These are phyloP conservation scores for Suillus luteus DNA, from an alignment of 768 basidiomycete species.

Conservation along the genomic window DNA sequence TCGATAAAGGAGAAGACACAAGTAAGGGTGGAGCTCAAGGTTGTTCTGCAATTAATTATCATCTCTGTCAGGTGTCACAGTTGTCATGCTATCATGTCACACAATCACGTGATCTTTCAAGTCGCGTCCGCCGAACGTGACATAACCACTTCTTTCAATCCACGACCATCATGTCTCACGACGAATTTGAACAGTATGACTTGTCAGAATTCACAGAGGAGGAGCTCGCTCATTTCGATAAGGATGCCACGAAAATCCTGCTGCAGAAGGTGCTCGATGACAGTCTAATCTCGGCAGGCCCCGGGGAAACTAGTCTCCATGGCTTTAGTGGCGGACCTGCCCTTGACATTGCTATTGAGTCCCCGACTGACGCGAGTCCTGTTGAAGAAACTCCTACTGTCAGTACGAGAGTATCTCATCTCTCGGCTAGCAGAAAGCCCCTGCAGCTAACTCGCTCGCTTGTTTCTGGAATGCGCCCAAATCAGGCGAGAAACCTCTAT, in stretches of 20 bases:
- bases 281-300: not conserved
- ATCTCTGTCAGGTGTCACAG: not conserved
- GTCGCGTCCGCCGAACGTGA: not conserved
- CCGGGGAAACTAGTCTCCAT: not conserved
- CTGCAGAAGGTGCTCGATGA: constrained; percentile 9
- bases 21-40: not conserved
- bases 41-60: not conserved
- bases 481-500: constrained; percentile 36
- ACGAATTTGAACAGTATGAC: constrained; percentile 51
- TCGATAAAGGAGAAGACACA: not conserved
- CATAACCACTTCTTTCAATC: not conserved
- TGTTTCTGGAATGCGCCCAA: not conserved
- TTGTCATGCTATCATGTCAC: not conserved
- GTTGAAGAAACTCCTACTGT: not conserved
- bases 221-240: constrained; percentile 55
- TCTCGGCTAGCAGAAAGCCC: not conserved
- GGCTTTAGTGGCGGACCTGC: constrained; percentile 31
- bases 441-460: not conserved
- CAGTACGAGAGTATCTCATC: not conserved
- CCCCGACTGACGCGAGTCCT: constrained; percentile 22
- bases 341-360: constrained; percentile 36
- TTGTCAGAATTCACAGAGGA: constrained; percentile 59
- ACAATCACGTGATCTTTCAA: not conserved
- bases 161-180: constrained; percentile 25
- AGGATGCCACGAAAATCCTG: constrained; percentile 26